A percentile compares a stretch with the other conserved stretches of the same genome.
Conservation (phyloP, 108 stramenopile species). For the Mayamaea pseudoterrestris region DNA sequence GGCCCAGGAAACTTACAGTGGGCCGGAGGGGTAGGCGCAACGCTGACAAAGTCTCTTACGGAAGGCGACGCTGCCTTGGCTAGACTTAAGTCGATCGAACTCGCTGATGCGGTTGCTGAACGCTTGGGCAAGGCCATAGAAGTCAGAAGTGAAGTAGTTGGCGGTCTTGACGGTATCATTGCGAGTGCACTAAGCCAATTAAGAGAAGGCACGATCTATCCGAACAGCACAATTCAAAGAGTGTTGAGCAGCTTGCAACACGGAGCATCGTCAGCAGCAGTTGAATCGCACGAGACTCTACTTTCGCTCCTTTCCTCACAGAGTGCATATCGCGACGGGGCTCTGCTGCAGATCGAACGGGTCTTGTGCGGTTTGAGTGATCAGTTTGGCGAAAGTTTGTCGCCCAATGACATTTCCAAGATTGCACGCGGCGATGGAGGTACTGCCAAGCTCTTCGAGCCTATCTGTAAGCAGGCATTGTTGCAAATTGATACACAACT, state of each 20-base stretch:
- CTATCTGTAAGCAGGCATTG: constrained; percentile 69
- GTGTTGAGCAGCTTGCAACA: constrained; percentile 45
- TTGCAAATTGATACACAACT: constrained; percentile 77
- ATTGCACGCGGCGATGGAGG: constrained; percentile 71
- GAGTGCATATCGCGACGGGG: constrained; percentile 60
- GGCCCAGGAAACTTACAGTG: constrained; percentile 39
- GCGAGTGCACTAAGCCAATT: constrained; percentile 58
- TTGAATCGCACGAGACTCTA: constrained; percentile 70
- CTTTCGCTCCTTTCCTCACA: constrained; percentile 58
- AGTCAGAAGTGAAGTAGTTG: constrained; percentile 64
- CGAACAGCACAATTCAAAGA: constrained; percentile 31
- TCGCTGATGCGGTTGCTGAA: constrained; percentile 65
- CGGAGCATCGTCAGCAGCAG: constrained; percentile 35
- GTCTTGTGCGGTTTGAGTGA: constrained; percentile 53
- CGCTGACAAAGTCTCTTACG: constrained; percentile 68
- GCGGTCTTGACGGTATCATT: constrained; percentile 86
- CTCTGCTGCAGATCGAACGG: constrained; percentile 60
- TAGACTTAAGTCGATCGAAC: constrained; percentile 71
- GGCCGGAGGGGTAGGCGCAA: constrained; percentile 47
- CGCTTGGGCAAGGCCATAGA: constrained; percentile 76
- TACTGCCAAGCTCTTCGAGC: constrained; percentile 70
- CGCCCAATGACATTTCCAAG: constrained; percentile 60
- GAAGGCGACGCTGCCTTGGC: constrained; percentile 85
- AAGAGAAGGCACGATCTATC: constrained; percentile 4
- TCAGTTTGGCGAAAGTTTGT: constrained; percentile 58